Evolutionary conservation across 2,329 filamentous ascomycete species (phyloP).

Genomic region (Cladosporium sp.): DNA sequence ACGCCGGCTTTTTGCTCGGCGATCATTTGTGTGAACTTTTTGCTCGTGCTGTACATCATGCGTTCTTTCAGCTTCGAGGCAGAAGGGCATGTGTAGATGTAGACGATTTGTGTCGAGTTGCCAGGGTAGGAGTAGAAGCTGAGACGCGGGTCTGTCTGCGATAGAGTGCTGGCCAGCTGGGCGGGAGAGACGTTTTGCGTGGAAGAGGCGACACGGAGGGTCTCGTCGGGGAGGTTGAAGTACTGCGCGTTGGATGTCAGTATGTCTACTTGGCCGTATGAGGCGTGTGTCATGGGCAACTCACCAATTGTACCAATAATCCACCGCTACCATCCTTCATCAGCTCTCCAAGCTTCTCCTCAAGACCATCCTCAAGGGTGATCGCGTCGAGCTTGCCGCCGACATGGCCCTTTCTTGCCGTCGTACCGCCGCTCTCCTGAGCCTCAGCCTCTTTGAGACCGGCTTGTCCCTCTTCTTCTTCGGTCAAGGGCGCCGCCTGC

Average conservation of each 20-base stretch:
- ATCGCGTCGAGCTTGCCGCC: slow-evolving; percentile 45
- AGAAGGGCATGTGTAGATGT: slow-evolving; percentile 77
- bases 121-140: slow-evolving; percentile 66
- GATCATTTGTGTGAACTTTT: slow-evolving; percentile 56
- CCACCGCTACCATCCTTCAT: slow-evolving; percentile 47
- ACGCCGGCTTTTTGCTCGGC: slow-evolving; percentile 64
- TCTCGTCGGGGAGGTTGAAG: slow-evolving; percentile 68
- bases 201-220: slow-evolving; percentile 60
- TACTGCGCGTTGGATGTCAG: slow-evolving; percentile 45
- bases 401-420: slow-evolving; percentile 48
- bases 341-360: slow-evolving; percentile 60
- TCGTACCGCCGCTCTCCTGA: slow-evolving; percentile 68
- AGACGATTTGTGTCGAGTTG: slow-evolving; percentile 60
- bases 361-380: slow-evolving; percentile 57
- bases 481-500: slow-evolving; percentile 65
- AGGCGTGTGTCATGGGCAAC: slow-evolving; percentile 26
- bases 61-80: slow-evolving; percentile 72
- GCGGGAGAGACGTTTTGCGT: slow-evolving; percentile 51
- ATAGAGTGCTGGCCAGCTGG: slow-evolving; percentile 54
- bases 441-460: slow-evolving; percentile 73
- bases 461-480: slow-evolving; percentile 68
- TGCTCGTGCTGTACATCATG: slow-evolving; percentile 71
- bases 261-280: neutral
- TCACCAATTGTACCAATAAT: slow-evolving; percentile 60
- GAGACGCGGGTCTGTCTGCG: slow-evolving; percentile 66